Evolutionary conservation across 768 basidiomycete genomes (phyloP), one percentile per base, ranked within the genome.

Genomic region (Asterophora lycoperdoides): DNA sequence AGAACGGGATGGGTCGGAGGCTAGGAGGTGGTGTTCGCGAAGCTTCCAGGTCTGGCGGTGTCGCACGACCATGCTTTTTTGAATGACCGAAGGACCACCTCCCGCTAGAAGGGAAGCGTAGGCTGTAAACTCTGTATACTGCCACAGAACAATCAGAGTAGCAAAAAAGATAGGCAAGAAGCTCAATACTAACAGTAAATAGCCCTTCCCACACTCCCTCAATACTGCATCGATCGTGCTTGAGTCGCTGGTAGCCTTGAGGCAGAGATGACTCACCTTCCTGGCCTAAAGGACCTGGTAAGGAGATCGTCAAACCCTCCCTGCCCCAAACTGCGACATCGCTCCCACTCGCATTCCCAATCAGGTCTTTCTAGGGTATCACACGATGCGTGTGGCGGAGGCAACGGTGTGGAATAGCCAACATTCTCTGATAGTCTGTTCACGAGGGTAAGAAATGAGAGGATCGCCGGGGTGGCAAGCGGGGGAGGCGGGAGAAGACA

Each of bases 31-130:
- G 57, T 90, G 80, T 64, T 92, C 89, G 30, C 80, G 80, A 36
- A 96, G 68, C 59, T 83, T 86, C 92, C 93, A 95, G 0, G 91
- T 91, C 61, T 96, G 93, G 14, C 80, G 82, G 64, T 97, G 93
- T 56, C 86, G 80, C 1, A 86, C 90, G 20, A 89, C 82, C 41
- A 83, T 72, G 38, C 86, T 84, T 36, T 81, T 79, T 56, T 88
- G 81, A n/a, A 95, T 68, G 8, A 77, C 71, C 0, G 76, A 64
- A 3, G 89, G 86, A 4, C 79, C 66, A 0, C 73, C 84, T 15
- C 88, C 90, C 6, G 77, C 73, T n/a, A 89, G 73, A 49, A 94
- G 73, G 17, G 78, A 77, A 18, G 86, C 83, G 59, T 95, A 97
- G 6, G 86, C 84, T 33, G 80, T 80, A 62, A 96, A 97, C 56